Conservation (phyloP, 2,329 filamentous ascomycete species). For the Rutstroemia sp. region DNA sequence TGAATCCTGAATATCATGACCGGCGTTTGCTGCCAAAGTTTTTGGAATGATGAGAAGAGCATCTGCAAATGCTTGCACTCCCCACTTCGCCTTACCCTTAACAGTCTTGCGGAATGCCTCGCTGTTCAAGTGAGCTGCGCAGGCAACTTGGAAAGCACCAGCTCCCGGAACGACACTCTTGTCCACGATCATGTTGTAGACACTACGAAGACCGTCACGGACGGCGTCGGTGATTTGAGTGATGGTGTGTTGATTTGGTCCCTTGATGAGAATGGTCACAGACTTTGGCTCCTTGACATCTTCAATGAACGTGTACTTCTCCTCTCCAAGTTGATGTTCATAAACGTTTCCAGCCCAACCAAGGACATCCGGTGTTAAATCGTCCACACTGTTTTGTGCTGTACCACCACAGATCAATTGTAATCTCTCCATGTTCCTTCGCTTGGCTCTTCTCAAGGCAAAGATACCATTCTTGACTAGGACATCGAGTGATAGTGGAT, state of each 20-base stretch:
- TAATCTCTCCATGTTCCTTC: constrained; percentile 97
- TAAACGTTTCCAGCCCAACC: constrained; percentile 97
- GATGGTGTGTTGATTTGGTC: constrained; percentile 94
- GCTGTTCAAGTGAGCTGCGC: constrained; percentile 77
- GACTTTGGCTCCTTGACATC: constrained; percentile 99
- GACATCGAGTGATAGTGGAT: constrained; percentile 90
- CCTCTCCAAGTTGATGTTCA: constrained; percentile 94
- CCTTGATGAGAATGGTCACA: constrained; percentile 95
- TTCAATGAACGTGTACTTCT: constrained; percentile 98
- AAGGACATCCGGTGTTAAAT: constrained; percentile 77
- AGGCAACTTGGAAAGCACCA: constrained; percentile 93
- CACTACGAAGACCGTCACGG: constrained; percentile 85
- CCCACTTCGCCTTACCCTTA: constrained; percentile 97
- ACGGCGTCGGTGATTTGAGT: constrained; percentile 95
- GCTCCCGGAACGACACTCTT: constrained; percentile 89
- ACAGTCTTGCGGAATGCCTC: constrained; percentile 82
- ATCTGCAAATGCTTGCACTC: constrained; percentile 90
- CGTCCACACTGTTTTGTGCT: constrained; percentile 94
- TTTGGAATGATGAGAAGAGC: constrained; percentile 94
- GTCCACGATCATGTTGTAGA: constrained; percentile 99
- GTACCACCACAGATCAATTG: constrained; percentile 89
- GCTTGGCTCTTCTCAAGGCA: constrained; percentile 87
- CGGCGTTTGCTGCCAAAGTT: constrained; percentile 90
- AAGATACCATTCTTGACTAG: constrained; percentile 97
- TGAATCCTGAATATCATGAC: constrained; percentile 93